A percentile compares a stretch with the other conserved stretches of the same genome.
Evolutionary conservation across 1,139 yeast species (phyloP).

Genomic region (Hyphopichia wangnamkhiaoensis): DNA sequence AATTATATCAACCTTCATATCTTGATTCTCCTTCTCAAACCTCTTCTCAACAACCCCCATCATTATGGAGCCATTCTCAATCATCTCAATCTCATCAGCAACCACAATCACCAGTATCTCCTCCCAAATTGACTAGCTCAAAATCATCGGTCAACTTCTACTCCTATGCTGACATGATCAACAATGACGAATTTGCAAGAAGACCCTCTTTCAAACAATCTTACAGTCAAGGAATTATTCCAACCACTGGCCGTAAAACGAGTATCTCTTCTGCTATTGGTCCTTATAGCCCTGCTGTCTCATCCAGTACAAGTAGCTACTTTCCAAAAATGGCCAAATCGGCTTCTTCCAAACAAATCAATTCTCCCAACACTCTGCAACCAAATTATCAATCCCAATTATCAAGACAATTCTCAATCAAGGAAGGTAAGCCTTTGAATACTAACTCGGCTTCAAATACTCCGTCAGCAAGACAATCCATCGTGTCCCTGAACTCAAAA

Average conservation of each 20-base stretch:
- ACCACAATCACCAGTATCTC: conserved; percentile 28
- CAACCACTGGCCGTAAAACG: conserved; percentile 4
- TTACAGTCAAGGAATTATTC: conserved; percentile 12
- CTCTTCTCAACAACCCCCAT: conserved; percentile 7
- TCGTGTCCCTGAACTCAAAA: background rate
- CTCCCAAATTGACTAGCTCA: conserved; percentile 40
- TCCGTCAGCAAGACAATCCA: background rate
- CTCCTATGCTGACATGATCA: conserved; percentile 78
- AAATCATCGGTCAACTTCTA: conserved; percentile 66
- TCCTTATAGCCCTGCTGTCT: conserved; percentile 1
- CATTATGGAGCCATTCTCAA: too few species aligned
- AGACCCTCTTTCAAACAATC: conserved; percentile 53
- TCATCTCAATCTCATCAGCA: conserved; percentile 8
- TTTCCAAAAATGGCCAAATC: conserved; percentile 1
- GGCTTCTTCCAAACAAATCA: background rate
- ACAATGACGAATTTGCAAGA: conserved; percentile 59
- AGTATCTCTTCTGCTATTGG: conserved; percentile 3
- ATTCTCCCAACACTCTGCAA: background rate
- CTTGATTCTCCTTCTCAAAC: background rate
- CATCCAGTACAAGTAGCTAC: background rate
- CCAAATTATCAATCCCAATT: conserved; percentile 14
- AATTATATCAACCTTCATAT: conserved; percentile 6
- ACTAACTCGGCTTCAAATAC: conserved; percentile 5
- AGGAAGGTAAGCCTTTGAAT: conserved; percentile 5
- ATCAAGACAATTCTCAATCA: conserved; percentile 17